Evolutionary conservation across 768 basidiomycete genomes (phyloP).

Genomic region (Termitomyces sp.): DNA sequence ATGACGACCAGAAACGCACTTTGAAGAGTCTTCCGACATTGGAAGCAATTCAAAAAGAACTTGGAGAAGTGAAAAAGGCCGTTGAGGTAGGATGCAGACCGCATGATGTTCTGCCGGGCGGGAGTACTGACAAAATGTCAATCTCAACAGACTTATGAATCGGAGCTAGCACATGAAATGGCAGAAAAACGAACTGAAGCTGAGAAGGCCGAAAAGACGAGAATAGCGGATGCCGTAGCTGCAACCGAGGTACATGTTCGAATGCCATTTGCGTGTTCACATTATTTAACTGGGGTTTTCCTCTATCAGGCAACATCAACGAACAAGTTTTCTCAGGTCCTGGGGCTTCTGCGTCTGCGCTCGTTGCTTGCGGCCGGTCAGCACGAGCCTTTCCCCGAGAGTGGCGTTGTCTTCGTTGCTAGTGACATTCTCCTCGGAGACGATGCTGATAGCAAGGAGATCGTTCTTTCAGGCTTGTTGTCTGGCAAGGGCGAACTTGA

Average conservation of each 20-base stretch:
- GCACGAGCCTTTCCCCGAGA: slow-evolving; percentile 47
- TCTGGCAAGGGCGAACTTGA: slow-evolving; percentile 58
- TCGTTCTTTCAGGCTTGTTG: slow-evolving; percentile 54
- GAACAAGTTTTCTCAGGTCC: slow-evolving; percentile 46
- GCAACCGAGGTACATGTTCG: slow-evolving; percentile 51
- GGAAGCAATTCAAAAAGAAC: slow-evolving; percentile 78
- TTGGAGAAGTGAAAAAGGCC: slow-evolving; percentile 80
- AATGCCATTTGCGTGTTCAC: not conserved
- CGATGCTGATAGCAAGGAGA: slow-evolving; percentile 48
- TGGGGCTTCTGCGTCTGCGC: slow-evolving; percentile 61
- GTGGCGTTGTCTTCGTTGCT: slow-evolving; percentile 50
- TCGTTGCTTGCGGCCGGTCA: slow-evolving; percentile 46
- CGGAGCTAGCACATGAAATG: slow-evolving; percentile 57
- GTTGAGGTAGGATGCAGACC: slow-evolving; percentile 60
- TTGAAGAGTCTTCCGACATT: slow-evolving; percentile 72
- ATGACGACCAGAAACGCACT: slow-evolving; percentile 82
- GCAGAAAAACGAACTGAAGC: slow-evolving; percentile 53
- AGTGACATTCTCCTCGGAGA: slow-evolving; percentile 56
- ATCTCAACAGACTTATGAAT: slow-evolving; percentile 54
- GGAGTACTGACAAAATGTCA: slow-evolving; percentile 11
- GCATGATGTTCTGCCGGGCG: not conserved
- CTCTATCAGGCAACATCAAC: slow-evolving; percentile 40
- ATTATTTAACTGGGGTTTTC: not conserved
- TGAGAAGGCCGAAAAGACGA: slow-evolving; percentile 55
- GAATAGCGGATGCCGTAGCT: slow-evolving; percentile 54